phyloP scores from a whole-genome alignment of 192 early-diverging fungal genomes.

The Chytriomyces sp. region DNA sequence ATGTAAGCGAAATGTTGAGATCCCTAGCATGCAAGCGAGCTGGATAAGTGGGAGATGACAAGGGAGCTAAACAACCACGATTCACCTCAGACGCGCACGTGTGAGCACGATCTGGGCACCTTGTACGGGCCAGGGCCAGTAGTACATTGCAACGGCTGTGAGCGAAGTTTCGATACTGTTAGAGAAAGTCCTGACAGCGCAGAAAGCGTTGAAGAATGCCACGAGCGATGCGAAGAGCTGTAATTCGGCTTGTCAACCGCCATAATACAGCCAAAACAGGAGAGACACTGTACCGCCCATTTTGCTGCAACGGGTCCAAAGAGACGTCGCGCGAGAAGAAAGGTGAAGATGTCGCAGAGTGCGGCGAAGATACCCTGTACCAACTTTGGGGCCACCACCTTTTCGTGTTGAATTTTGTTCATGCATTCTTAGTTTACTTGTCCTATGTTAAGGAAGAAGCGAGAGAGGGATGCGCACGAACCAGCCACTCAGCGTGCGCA shows the following conservation, averaged over 20 bases:
- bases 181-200: slow-evolving; percentile 62
- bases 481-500: slow-evolving; percentile 68
- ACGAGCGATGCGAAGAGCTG: slow-evolving; percentile 55
- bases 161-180: slow-evolving; percentile 77
- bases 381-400: slow-evolving; percentile 74
- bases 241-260: slow-evolving; percentile 18
- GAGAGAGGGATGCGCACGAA: slow-evolving; percentile 47
- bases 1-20: slow-evolving; percentile 54
- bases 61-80: slow-evolving; percentile 17
- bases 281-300: slow-evolving; percentile 61
- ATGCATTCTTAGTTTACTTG: neutral
- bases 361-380: slow-evolving; percentile 78
- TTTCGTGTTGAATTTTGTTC: neutral
- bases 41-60: neutral
- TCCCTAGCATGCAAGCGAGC: slow-evolving; percentile 25
- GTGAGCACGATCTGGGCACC: slow-evolving; percentile 1
- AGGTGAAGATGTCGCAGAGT: slow-evolving; percentile 74
- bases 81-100: neutral
- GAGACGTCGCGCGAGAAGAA: slow-evolving; percentile 64
- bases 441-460: neutral
- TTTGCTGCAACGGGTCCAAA: slow-evolving; percentile 61
- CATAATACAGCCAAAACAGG: neutral
- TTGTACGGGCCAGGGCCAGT: slow-evolving; percentile 75
- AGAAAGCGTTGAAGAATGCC: slow-evolving; percentile 67
- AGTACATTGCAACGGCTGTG: slow-evolving; percentile 74